Evolutionary conservation across 164 flowering plant species (phyloP), one percentile per base, ranked within the genome.

Genomic region (Magnolia sinica): DNA sequence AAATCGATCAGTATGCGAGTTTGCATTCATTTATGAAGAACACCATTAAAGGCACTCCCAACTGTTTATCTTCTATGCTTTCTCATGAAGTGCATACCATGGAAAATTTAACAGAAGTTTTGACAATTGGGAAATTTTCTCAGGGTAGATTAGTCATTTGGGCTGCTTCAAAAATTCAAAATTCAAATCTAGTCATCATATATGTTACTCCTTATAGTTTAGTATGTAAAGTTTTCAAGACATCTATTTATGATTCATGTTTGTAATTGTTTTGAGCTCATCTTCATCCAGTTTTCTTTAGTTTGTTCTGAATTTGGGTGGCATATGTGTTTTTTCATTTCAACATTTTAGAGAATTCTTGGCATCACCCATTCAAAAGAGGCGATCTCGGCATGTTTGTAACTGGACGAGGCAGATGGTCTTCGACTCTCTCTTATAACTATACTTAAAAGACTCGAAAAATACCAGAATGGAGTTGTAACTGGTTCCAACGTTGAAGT

Each of bases 391-490:
- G 27, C n/a, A n/a, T n/a, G n/a, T n/a, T n/a, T n/a, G n/a, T n/a
- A n/a, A n/a, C n/a, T n/a, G n/a, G n/a, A n/a, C n/a, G n/a, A n/a
- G n/a, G n/a, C n/a, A n/a, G n/a, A n/a, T n/a, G n/a, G n/a, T n/a
- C n/a, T n/a, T n/a, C n/a, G n/a, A n/a, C n/a, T n/a, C n/a, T n/a
- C n/a, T n/a, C 22, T 18, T 20, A 20, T 16, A 37, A 9, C 6
- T 11, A n/a, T 22, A 20, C 22, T 8, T 4, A 22, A 4, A 7
- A 67, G 27, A 20, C 27, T 29, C 16, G 6, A 23, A 23, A 18
- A 27, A 29, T 52, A 95, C 98, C 96, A 91, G 87, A 66, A 95
- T 95, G 61, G 98, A 87, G 73, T 69, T 86, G 83, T 91, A 95
- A 23, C 90, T 77, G 0, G 97, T 93, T 29, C 98, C 98, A 0